Evolutionary conservation across 345 rosid species (phyloP), one percentile per base, ranked within the genome.

Genomic region (Microcos paniculata): DNA sequence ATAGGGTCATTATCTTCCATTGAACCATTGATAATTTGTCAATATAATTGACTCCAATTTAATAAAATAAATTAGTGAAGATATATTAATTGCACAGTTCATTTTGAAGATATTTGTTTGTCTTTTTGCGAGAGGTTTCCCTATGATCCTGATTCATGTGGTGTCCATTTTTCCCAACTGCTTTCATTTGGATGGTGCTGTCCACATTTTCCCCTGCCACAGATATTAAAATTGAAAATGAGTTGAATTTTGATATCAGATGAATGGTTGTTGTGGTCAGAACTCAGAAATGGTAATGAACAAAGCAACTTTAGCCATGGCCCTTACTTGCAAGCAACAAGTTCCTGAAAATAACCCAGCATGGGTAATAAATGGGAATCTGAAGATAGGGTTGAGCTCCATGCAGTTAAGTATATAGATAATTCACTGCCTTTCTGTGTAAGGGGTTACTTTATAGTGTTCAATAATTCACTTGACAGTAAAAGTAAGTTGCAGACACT

Each of bases 81-180:
- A 35, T 35, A 33, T 62, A n/a, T 62, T n/a, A 3, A 31, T 10
- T 31, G n/a, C 23, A 33, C 45, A 40, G 18, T 18, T 62, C 66
- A 16, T 43, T 62, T 62, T 3, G 43, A 31, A 62, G 45, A 33
- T 62, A 18, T 62, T 35, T 58, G 13, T 11, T 58, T 58, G 33
- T 16, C 15, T 11, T 26, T 61, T 16, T 61, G 6, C 40, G 40
- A 35, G 40, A 76, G 72, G 84, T 78, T 6, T 74, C 82, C 28
- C 28, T 46, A 13, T 57, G 18, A 28, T 52, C 19, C 11, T 67
- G n/a, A n/a, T n/a, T n/a, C n/a, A n/a, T n/a, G 48, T 63, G 48
- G 69, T 31, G 13, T 16, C 12, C 23, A 16, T 30, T 63, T 63
- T 6, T 63, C 12, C 49, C 35, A 0, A 28, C 28, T 8, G 53